Evolutionary conservation across 2,329 filamentous ascomycete species (phyloP).

Genomic region (Sporothrix protearum): DNA sequence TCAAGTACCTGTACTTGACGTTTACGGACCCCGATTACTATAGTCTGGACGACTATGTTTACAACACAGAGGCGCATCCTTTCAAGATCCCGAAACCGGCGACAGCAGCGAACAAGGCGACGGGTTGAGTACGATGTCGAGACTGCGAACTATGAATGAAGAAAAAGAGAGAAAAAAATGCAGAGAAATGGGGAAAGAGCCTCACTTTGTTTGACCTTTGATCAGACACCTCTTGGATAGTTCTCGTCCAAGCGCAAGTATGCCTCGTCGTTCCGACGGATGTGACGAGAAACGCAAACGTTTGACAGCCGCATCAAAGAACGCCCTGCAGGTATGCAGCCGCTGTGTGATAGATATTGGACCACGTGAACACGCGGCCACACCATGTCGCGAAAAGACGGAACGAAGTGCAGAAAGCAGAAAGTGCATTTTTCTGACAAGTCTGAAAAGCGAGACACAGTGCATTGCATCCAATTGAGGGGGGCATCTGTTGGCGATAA

Average conservation of each 20-base stretch:
- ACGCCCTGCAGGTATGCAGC: background rate
- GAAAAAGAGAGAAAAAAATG: background rate
- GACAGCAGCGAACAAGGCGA: conserved; percentile 23
- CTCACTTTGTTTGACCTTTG: no score
- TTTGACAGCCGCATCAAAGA: background rate
- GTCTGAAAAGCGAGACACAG: background rate
- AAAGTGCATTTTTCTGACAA: background rate
- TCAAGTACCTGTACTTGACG: conserved; percentile 30
- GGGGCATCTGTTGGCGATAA: background rate
- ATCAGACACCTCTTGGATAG: background rate
- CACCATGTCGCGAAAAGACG: conserved; percentile 1
- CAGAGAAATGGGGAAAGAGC: no score
- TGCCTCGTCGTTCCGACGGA: conserved; percentile 1
- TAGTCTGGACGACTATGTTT: conserved; percentile 29
- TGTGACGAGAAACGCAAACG: background rate
- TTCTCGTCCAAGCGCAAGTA: background rate
- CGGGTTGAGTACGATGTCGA: background rate
- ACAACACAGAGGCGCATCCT: conserved; percentile 30
- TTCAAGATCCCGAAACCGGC: conserved; percentile 24
- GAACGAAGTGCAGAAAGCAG: background rate
- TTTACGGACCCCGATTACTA: conserved; percentile 27
- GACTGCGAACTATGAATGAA: background rate
- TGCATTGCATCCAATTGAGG: background rate
- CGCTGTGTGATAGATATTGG: background rate
- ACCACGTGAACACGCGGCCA: conserved; percentile 8